phyloP scores from a whole-genome alignment of 2,329 filamentous ascomycete species.

The Colletotrichum sp. region DNA sequence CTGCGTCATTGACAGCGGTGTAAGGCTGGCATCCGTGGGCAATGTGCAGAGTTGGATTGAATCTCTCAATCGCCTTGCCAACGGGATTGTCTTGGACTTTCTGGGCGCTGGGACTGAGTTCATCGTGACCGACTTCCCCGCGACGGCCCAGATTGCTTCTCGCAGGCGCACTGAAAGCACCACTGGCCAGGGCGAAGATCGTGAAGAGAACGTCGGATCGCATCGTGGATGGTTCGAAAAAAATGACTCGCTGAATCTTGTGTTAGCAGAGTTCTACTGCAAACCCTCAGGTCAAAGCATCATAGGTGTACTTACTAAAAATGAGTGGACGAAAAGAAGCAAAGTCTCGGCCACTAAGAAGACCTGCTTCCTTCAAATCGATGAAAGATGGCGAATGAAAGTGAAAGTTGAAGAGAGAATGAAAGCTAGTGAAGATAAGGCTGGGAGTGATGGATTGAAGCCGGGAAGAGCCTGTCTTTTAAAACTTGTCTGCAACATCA shows the following conservation, averaged over 20 bases:
- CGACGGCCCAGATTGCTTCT: not conserved
- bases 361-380: not conserved
- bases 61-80: not conserved
- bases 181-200: not conserved
- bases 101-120: not conserved
- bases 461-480: not conserved
- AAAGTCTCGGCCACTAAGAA: not conserved
- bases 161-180: not conserved
- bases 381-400: not conserved
- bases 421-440: not conserved
- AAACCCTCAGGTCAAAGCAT: not conserved
- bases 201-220: not conserved
- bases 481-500: not conserved
- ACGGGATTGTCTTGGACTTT: not conserved
- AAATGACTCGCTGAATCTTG: not conserved
- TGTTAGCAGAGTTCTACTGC: not conserved
- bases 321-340: not conserved
- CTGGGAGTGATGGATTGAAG: not conserved
- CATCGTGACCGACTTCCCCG: not conserved
- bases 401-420: not conserved
- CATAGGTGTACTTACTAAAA: not conserved
- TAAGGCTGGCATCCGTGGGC: conserved; percentile 8
- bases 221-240: not conserved
- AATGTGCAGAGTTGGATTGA: conserved; percentile 13
- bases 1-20: not conserved